Evolutionary conservation across 1,284 basidiomycete species (phyloP), one percentile per base, ranked within the genome.

Genomic region (Microbotryum silenes-acaulis): DNA sequence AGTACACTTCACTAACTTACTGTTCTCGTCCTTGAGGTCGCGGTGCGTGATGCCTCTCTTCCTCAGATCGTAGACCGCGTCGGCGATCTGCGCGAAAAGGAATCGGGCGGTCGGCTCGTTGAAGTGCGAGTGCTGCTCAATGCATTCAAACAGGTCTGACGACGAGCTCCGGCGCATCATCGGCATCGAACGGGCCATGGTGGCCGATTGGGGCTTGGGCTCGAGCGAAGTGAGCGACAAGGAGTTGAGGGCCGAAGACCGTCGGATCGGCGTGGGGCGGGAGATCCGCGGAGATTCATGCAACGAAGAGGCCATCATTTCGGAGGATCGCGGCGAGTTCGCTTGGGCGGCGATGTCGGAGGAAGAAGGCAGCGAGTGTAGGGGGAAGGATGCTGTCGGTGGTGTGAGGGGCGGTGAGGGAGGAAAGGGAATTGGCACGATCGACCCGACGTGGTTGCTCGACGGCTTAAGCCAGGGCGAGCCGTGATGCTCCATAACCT

Each of bases 61-160:
- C 33, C 72, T 70, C 9, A 76, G 67, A 51, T 73, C 70, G 56
- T 67, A 72, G 20, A 75, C 74, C 1, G 72, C 70, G 53, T 72
- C 71, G 27, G 74, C 70, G 51, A 76, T 64, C 61, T 76, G 75
- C 4, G 68, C 67, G 58, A 75, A 75, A n/a, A 76, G 72, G 70
- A 71, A 74, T 1, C 72, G 69, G 7, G 90, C 87, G 71, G 86
- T 82, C 52, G 79, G 79, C 75, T 93, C 90, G 16, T 82, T 81
- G 51, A 94, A 80, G 9, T 85, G 80, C 66, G 87, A 87, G 72
- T 90, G 80, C 70, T 88, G 86, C 75, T 94, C 91, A 61, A 93
- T 91, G 73, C 88, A 93, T 73, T 94, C 91, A 68, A 94, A 94
- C 48, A 96, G 79, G 73, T 96, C 91, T 73, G 92, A 85, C 14